These are phyloP conservation scores for Amniculicola lignicola DNA, from an alignment of 495 filamentous ascomycete genomes.

Conservation along the genomic window DNA sequence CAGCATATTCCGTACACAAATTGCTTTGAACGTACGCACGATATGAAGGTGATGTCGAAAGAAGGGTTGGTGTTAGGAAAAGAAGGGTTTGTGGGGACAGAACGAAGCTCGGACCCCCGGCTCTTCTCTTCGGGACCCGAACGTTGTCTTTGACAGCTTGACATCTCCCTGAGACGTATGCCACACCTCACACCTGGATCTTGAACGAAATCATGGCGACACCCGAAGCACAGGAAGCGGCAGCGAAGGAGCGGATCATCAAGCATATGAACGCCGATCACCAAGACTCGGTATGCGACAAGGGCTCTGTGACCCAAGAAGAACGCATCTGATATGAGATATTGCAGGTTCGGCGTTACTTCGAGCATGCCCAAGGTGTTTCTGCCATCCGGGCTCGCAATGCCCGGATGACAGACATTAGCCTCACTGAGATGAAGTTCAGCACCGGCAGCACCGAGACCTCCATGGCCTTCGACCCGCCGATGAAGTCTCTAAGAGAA, in stretches of 20 bases:
- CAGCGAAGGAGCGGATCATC: constrained; percentile 61
- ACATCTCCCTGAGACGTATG: no score
- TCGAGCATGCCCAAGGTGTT: constrained; percentile 57
- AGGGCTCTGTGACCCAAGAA: neutral
- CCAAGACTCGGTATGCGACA: constrained; percentile 49
- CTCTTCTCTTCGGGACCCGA: no score
- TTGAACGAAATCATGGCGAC: constrained; percentile 26
- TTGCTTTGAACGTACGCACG: no score
- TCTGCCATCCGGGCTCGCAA: constrained; percentile 46
- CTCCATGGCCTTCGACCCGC: constrained; percentile 59
- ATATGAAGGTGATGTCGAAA: no score
- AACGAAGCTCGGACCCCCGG: no score
- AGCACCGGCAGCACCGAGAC: constrained; percentile 48
- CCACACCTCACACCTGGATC: neutral
- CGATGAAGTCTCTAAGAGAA: constrained; percentile 58
- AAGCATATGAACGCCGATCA: constrained; percentile 82
- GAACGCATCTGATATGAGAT: neutral
- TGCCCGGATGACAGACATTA: constrained; percentile 59
- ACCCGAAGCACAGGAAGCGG: constrained; percentile 40
- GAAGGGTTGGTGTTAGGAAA: no score
- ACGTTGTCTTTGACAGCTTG: no score
- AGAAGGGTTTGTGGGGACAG: no score
- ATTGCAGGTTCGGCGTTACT: constrained; percentile 59
- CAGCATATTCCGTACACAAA: no score
- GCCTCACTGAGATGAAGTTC: constrained; percentile 56